Evolutionary conservation across 2,329 filamentous ascomycete species (phyloP), one percentile per base, ranked within the genome.

Genomic region (Clathrospora elynae): DNA sequence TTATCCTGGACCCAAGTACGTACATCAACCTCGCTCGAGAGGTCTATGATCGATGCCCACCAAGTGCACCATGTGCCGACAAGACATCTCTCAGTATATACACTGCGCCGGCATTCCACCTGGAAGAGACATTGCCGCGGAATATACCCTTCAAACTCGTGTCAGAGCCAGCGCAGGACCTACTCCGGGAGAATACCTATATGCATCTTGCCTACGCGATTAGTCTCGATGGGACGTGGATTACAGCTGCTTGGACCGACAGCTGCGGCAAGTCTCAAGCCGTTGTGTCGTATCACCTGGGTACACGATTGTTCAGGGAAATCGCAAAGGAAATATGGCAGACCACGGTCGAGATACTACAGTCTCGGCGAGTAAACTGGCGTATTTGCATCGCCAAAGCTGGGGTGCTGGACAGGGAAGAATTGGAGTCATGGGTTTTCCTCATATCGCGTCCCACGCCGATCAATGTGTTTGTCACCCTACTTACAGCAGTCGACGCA

Each of bases 241-340:
- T 93, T 24, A 86, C 85, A 9, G 86, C 83, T 5, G 86, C 86
- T 0, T 95, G 89, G 89, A 88, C 85, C 1, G 88, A 95, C 62
- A 88, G 84, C 54, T 80, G 81, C 17, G 89, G 89, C 2, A 82
- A 81, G 46, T 82, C 87, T 48, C 87, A 91, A 64, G 82, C 84
- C 53, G 87, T 80, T 11, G 80, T 84, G 1, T 86, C 87, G 0
- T 92, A 90, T 67, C 88, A 86, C 57, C 73, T 92, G 2, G 64
- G 30, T 75, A 84, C 48, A 78, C 82, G 69, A 75, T 79, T 55
- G 74, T 81, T 90, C 49, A 74, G 74, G 10, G 82, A 87, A 14
- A 75, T 90, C n/a, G 82, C 83, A 1, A 78, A 80, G 33, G 87
- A 91, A 58, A 87, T 93, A 3, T 92, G 88, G 87, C 80, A 84